Conservation (phyloP, 2,329 filamentous ascomycete genomes). For the Magnaporthiopsis incrustans region DNA sequence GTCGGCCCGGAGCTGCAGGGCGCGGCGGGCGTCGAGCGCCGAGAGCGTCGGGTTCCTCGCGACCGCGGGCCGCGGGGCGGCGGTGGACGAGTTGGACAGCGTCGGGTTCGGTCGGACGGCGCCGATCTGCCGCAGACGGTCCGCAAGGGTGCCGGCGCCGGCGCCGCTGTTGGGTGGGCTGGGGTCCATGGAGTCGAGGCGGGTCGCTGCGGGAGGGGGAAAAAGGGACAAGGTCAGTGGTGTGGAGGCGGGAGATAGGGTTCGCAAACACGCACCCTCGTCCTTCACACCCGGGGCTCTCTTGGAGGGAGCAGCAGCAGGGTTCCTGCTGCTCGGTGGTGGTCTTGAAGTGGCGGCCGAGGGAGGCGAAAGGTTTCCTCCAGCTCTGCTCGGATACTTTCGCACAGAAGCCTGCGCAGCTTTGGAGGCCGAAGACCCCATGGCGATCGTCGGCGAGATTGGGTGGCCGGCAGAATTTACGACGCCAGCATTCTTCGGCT, state of each 20-base stretch:
- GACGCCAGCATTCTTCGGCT: no score
- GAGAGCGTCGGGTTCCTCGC: slow-evolving; percentile 36
- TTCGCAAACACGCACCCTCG: slow-evolving; percentile 10
- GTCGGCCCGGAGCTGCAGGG: slow-evolving; percentile 34
- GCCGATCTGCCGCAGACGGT: slow-evolving; percentile 46
- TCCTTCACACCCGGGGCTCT: slow-evolving; percentile 13
- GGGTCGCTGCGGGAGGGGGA: slow-evolving; percentile 24
- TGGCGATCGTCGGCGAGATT: slow-evolving; percentile 12
- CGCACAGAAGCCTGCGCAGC: slow-evolving; percentile 31
- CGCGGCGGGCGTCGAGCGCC: slow-evolving; percentile 39
- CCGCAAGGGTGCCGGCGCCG: slow-evolving; percentile 34
- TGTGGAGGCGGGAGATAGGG: no score
- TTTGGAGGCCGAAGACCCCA: slow-evolving; percentile 42
- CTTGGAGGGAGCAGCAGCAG: not conserved
- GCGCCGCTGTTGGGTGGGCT: slow-evolving; percentile 25
- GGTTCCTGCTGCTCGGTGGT: slow-evolving; percentile 8
- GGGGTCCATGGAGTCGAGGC: slow-evolving; percentile 31
- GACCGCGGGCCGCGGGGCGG: slow-evolving; percentile 10
- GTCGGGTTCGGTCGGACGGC: slow-evolving; percentile 46
- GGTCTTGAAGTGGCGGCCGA: slow-evolving; percentile 11
- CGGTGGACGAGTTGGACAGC: slow-evolving; percentile 43
- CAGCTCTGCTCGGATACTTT: slow-evolving; percentile 35
- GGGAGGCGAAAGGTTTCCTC: slow-evolving; percentile 17
- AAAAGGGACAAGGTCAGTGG: no score
- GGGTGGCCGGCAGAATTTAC: no score